Percentiles rank a stretch among this genome's conserved stretches.
These are phyloP conservation scores for Suillus sp. DNA, from an alignment of 768 basidiomycete genomes.

Conservation along the genomic window DNA sequence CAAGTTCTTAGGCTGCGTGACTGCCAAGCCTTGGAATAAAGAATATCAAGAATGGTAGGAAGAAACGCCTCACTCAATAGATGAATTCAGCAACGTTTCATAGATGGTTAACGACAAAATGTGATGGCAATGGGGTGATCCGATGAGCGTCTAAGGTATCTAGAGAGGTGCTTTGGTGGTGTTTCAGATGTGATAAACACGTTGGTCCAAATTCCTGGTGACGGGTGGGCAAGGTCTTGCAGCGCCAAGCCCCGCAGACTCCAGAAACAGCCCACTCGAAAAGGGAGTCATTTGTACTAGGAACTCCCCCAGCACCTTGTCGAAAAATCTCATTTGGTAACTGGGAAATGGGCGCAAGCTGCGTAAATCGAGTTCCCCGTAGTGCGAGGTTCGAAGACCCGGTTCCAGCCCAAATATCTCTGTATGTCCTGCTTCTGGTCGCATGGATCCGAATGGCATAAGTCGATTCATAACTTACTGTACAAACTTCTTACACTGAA, in stretches of 20 bases:
- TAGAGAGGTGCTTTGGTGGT: slow-evolving; percentile 9
- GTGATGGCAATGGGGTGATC: slow-evolving; percentile 11
- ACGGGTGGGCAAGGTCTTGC: slow-evolving; percentile 1
- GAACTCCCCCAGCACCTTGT: slow-evolving; percentile 6
- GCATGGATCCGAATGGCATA: background rate
- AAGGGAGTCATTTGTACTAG: slow-evolving; percentile 10
- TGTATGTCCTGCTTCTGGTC: background rate
- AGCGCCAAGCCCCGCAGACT: slow-evolving; percentile 21
- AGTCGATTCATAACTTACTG: background rate
- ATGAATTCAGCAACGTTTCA: slow-evolving; percentile 1
- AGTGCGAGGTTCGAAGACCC: background rate
- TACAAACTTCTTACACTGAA: background rate
- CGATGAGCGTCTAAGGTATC: slow-evolving; percentile 17
- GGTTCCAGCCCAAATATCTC: background rate
- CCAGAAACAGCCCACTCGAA: slow-evolving; percentile 10
- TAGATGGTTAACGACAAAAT: slow-evolving; percentile 20
- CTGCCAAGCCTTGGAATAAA: slow-evolving; percentile 13
- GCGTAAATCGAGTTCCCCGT: background rate
- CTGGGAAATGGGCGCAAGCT: slow-evolving; percentile 22
- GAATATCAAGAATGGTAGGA: background rate
- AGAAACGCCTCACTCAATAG: slow-evolving; percentile 13
- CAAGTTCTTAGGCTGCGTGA: slow-evolving; percentile 16
- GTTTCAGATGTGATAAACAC: slow-evolving; percentile 22
- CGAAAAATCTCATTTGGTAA: slow-evolving; percentile 25
- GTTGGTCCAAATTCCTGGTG: slow-evolving; percentile 17